Conservation (phyloP, 2,329 filamentous ascomycete genomes). For the Talaromyces verruculosus region DNA sequence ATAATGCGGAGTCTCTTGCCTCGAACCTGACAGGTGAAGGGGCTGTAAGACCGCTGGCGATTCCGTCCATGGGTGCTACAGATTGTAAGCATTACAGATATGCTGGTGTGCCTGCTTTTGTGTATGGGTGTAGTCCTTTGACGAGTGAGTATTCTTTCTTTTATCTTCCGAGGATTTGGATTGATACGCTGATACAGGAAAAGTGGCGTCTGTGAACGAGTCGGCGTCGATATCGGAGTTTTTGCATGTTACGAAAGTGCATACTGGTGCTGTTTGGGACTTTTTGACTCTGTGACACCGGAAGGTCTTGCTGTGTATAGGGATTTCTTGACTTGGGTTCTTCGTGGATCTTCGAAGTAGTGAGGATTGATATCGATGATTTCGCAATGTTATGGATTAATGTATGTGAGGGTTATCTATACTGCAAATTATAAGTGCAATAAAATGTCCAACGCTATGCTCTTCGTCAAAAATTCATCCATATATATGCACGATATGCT, state of each 20-base stretch:
- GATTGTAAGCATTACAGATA: constrained; percentile 46
- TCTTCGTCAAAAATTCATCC: neutral
- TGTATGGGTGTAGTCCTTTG: constrained; percentile 31
- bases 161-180: no score
- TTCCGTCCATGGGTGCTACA: constrained; percentile 43
- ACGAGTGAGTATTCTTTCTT: constrained; percentile 1
- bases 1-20: constrained; percentile 28
- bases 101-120: constrained; percentile 39
- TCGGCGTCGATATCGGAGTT: constrained; percentile 7
- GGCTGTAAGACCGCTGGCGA: constrained; percentile 32
- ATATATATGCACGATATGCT: neutral
- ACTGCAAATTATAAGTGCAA: neutral
- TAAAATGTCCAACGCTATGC: neutral
- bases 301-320: neutral
- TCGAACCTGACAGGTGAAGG: constrained; percentile 18
- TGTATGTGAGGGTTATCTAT: neutral
- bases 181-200: neutral
- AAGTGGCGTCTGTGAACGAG: constrained; percentile 12
- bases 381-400: neutral
- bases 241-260: constrained; percentile 12
- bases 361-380: neutral
- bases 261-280: constrained; percentile 7
- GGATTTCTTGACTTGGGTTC: no score
- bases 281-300: neutral
- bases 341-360: neutral